Evolutionary conservation across 305 asterid genomes (phyloP).

Genomic region (Petunia hybrid): DNA sequence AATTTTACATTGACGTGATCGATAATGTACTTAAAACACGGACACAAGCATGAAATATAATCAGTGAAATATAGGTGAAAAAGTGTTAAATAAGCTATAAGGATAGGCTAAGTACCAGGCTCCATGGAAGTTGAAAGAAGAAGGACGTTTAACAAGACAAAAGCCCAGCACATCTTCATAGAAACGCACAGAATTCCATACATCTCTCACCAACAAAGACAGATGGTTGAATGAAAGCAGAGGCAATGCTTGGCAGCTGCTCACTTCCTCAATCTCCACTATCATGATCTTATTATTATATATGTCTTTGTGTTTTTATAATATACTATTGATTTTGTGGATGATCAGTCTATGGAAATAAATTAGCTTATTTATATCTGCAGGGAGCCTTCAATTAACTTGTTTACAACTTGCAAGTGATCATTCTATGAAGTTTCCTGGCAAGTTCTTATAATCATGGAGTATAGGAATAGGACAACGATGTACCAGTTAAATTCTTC

Average conservation of each 20-base stretch:
- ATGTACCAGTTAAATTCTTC: neutral
- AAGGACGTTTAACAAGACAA: slow-evolving; percentile 47
- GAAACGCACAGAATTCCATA: slow-evolving; percentile 41
- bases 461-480: neutral
- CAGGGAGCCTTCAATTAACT: neutral
- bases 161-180: slow-evolving; percentile 50
- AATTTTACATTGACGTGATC: too few species aligned
- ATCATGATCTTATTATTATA: slow-evolving; percentile 19
- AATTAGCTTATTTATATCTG: neutral
- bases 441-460: slow-evolving; percentile 24
- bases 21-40: too few species aligned
- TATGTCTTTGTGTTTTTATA: neutral
- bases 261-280: slow-evolving; percentile 42
- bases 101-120: slow-evolving; percentile 40
- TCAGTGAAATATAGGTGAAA: too few species aligned
- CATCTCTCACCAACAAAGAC: slow-evolving; percentile 42
- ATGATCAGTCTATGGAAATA: neutral
- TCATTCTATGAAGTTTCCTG: slow-evolving; percentile 32
- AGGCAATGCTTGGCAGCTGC: slow-evolving; percentile 44
- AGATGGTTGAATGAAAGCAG: slow-evolving; percentile 49
- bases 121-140: slow-evolving; percentile 47
- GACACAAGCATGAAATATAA: too few species aligned
- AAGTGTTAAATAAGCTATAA: too few species aligned
- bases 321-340: neutral
- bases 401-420: neutral